phyloP scores from a whole-genome alignment of 306 rosid genomes.

The Begonia fuchsioides region DNA sequence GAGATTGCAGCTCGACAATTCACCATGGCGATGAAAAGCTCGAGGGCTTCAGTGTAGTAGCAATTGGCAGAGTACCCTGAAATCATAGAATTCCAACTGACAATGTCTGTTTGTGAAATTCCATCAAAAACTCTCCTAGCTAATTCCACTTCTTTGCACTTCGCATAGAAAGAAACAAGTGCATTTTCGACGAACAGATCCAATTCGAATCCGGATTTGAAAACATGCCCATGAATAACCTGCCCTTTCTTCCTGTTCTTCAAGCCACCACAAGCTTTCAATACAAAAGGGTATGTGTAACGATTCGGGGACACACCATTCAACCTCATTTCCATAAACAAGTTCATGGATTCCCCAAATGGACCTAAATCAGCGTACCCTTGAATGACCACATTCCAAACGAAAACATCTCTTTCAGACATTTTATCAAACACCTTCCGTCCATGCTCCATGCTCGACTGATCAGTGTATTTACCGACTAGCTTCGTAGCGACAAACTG shows the following conservation, averaged over 20 bases:
- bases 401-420: slow-evolving; percentile 52
- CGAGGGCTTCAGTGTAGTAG: slow-evolving; percentile 28
- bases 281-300: slow-evolving; percentile 59
- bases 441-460: slow-evolving; percentile 23
- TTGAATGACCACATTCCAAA: slow-evolving; percentile 59
- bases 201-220: slow-evolving; percentile 50
- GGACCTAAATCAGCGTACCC: slow-evolving; percentile 59
- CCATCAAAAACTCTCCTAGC: slow-evolving; percentile 45
- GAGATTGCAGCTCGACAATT: slow-evolving; percentile 14
- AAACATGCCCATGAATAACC: slow-evolving; percentile 44
- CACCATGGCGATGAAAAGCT: slow-evolving; percentile 33
- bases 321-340: slow-evolving; percentile 32
- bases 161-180: slow-evolving; percentile 41
- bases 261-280: slow-evolving; percentile 60
- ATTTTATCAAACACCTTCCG: slow-evolving; percentile 59
- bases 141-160: slow-evolving; percentile 31
- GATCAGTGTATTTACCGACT: slow-evolving; percentile 29
- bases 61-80: slow-evolving; percentile 47
- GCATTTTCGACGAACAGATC: slow-evolving; percentile 55
- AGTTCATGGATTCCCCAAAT: slow-evolving; percentile 30
- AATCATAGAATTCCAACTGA: slow-evolving; percentile 76
- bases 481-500: slow-evolving; percentile 43
- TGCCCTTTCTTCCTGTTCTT: slow-evolving; percentile 28
- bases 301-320: slow-evolving; percentile 24
- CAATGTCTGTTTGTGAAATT: slow-evolving; percentile 30